These are phyloP conservation scores for Nosema granulosis DNA, from an alignment of 371 early-diverging fungal genomes.

Conservation along the genomic window DNA sequence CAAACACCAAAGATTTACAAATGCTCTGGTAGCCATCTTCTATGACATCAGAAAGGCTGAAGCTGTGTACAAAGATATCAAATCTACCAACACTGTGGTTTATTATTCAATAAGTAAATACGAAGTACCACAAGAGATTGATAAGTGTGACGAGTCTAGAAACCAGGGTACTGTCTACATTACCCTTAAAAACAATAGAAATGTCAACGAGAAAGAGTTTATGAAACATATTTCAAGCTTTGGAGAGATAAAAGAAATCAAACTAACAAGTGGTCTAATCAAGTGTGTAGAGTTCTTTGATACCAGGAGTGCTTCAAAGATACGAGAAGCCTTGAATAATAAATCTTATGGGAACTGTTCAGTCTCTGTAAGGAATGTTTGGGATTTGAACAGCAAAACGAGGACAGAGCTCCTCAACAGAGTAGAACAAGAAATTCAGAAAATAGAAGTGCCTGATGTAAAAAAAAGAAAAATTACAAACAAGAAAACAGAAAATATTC, in stretches of 20 bases:
- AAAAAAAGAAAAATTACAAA: not conserved
- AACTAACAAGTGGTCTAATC: conserved; percentile 44
- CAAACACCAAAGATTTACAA: conserved; percentile 46
- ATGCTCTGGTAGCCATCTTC: conserved; percentile 61
- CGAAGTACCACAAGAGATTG: conserved; percentile 65
- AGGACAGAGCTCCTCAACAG: conserved; percentile 48
- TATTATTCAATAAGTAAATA: conserved; percentile 58
- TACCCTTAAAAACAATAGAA: conserved; percentile 22
- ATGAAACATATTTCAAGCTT: conserved; percentile 23
- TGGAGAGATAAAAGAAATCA: conserved; percentile 61
- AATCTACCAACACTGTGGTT: conserved; percentile 22
- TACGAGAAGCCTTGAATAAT: conserved; percentile 39
- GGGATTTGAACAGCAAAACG: conserved; percentile 53
- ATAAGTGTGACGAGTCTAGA: conserved; percentile 59
- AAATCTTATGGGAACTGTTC: conserved; percentile 17
- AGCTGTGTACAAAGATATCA: conserved; percentile 19
- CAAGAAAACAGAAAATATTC: conserved; percentile 15
- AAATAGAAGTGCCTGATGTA: not conserved
- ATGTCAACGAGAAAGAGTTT: conserved; percentile 37
- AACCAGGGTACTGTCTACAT: conserved; percentile 62
- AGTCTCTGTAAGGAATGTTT: conserved; percentile 41
- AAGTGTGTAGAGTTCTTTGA: conserved; percentile 65
- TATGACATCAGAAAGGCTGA: conserved; percentile 59
- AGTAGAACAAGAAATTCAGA: not conserved
- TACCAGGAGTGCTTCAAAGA: conserved; percentile 53